phyloP scores from a whole-genome alignment of 2,329 filamentous ascomycete species.

The Colletotrichum plurivorum region DNA sequence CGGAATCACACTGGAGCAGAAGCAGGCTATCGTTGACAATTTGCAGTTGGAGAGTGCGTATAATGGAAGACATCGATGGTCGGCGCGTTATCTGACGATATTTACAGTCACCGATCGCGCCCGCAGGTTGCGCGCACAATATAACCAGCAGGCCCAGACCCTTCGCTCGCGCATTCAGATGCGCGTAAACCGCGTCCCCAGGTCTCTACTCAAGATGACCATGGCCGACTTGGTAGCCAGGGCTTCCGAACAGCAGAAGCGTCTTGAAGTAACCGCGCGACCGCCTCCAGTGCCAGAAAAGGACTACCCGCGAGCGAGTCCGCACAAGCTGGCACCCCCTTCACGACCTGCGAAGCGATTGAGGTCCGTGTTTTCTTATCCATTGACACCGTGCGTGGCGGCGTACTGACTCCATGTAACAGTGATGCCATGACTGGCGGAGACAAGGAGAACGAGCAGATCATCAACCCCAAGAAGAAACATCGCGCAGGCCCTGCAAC shows the following conservation, averaged over 20 bases:
- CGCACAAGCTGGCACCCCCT: constrained; percentile 50
- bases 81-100: constrained; percentile 40
- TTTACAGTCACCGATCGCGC: constrained; percentile 85
- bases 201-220: constrained; percentile 80
- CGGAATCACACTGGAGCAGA: constrained; percentile 78
- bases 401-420: constrained; percentile 43
- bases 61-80: constrained; percentile 10
- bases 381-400: background rate
- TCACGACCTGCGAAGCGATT: constrained; percentile 60
- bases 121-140: constrained; percentile 89
- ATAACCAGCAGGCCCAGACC: constrained; percentile 88
- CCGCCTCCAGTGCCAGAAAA: constrained; percentile 67
- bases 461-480: constrained; percentile 80
- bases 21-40: constrained; percentile 90
- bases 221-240: constrained; percentile 83
- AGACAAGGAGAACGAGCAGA: constrained; percentile 82
- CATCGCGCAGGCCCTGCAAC: constrained; percentile 61
- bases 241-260: constrained; percentile 60
- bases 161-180: constrained; percentile 90
- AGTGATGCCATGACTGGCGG: constrained; percentile 75
- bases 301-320: constrained; percentile 56
- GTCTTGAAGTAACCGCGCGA: constrained; percentile 46
- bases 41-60: constrained; percentile 86
- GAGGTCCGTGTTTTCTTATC: constrained; percentile 57
- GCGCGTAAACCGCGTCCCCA: constrained; percentile 92